A percentile compares a stretch with the other conserved stretches of the same genome.
These are phyloP conservation scores for Cytospora piceae DNA, from an alignment of 2,329 filamentous ascomycete genomes.

Conservation along the genomic window DNA sequence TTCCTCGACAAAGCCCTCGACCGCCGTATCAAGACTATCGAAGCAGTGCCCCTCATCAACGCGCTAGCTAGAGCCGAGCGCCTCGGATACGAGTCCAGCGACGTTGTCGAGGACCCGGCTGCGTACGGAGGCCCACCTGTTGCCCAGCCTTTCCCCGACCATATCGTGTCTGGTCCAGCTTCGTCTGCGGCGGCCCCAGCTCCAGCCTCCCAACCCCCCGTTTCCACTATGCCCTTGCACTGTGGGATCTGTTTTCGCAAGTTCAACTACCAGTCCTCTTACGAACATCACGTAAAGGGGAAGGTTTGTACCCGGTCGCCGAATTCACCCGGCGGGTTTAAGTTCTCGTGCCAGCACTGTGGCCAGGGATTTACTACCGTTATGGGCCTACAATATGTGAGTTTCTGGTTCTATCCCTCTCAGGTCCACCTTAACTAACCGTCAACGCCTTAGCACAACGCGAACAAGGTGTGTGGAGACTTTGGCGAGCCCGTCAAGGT, in stretches of 20 bases:
- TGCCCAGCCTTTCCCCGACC: slow-evolving; percentile 32
- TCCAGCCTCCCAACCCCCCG: not conserved
- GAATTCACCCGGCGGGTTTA: slow-evolving; percentile 36
- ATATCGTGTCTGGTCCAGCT: slow-evolving; percentile 40
- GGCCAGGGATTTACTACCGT: slow-evolving; percentile 49
- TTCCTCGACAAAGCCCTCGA: slow-evolving; percentile 60
- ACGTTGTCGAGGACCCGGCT: slow-evolving; percentile 48
- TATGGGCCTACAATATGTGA: slow-evolving; percentile 48
- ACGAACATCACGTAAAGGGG: slow-evolving; percentile 42
- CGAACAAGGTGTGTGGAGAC: slow-evolving; percentile 51
- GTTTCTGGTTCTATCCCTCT: slow-evolving; percentile 24
- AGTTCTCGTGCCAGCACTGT: slow-evolving; percentile 50
- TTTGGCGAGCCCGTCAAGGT: slow-evolving; percentile 37
- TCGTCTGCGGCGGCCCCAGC: slow-evolving; percentile 27
- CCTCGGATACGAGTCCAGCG: slow-evolving; percentile 57
- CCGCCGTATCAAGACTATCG: slow-evolving; percentile 56
- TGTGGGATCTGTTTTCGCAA: slow-evolving; percentile 30
- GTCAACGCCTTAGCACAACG: slow-evolving; percentile 40
- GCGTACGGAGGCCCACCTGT: not conserved
- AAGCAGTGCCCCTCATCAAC: slow-evolving; percentile 58
- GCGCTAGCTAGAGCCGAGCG: slow-evolving; percentile 60
- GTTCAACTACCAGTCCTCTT: slow-evolving; percentile 25
- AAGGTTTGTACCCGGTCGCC: slow-evolving; percentile 40
- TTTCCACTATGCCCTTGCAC: not conserved
- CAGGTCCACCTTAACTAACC: slow-evolving; percentile 10